A percentile compares a stretch with the other conserved stretches of the same genome.
Conservation (phyloP, 176 grass and related monocot species). For the Rhynchospora breviuscula region DNA sequence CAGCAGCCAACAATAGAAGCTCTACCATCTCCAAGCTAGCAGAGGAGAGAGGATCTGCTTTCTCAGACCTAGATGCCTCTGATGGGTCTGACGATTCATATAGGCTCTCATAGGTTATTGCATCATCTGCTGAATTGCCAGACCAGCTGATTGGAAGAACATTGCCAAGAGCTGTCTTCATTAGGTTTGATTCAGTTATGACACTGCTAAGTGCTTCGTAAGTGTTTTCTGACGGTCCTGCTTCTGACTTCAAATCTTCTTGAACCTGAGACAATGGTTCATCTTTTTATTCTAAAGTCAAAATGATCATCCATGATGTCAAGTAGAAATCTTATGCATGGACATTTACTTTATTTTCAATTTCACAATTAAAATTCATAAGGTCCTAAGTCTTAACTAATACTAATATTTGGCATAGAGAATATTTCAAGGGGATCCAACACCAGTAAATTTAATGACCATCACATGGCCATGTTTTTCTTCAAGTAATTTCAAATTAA, state of each 20-base stretch:
- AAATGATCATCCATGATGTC: not conserved
- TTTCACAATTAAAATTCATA: not conserved
- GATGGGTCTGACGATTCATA: constrained; percentile 41
- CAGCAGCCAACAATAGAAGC: constrained; percentile 64
- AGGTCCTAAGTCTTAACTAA: not conserved
- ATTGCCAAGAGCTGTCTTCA: constrained; percentile 53
- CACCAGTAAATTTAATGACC: not conserved
- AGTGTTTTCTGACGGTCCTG: constrained; percentile 30
- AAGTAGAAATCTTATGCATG: not conserved
- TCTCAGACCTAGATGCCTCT: constrained; percentile 37
- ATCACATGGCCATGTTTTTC: not conserved
- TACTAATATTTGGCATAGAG: not conserved
- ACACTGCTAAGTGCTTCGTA: constrained; percentile 63
- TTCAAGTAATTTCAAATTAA: not conserved
- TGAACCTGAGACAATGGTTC: constrained; percentile 33
- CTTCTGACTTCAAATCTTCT: constrained; percentile 56
- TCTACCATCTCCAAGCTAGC: constrained; percentile 81
- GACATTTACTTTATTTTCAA: no score
- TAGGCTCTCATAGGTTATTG: constrained; percentile 43
- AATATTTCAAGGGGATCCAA: not conserved
- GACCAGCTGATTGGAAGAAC: constrained; percentile 79
- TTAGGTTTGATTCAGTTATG: constrained; percentile 64
- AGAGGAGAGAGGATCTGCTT: constrained; percentile 41
- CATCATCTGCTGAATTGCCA: constrained; percentile 48
- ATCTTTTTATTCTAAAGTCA: not conserved